Evolutionary conservation across 208 protist species (phyloP), one percentile per base, ranked within the genome.

Genomic region (Leishmania arabica): DNA sequence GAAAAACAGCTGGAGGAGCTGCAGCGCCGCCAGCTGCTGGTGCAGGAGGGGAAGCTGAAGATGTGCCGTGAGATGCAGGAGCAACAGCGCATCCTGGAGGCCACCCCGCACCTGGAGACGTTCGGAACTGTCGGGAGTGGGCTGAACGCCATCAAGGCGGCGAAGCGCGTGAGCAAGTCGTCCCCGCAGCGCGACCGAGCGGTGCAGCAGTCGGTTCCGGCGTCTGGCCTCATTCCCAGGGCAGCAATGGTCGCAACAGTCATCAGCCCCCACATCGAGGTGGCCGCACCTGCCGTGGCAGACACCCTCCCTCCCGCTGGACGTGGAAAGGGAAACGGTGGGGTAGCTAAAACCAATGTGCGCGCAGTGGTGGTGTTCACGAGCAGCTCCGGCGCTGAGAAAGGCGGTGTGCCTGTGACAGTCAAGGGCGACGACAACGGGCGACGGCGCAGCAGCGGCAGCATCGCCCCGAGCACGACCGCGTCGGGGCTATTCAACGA

Each of bases 1-100:
- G 82, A 92, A 73, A 93, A 88, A 80, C 49, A 83, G 56, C 51
- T 80, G 64, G 81, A 90, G 75, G 77, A 89, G 77, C 73, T 83
- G 73, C 84, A 78, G 47, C 40, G 73, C 17, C 64, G 80, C 70
- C 73, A 83, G 54, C 40, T 79, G 53, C 42, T 58, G 72, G 49
- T 79, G 62, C 78, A 45, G 45, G 65, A 76, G 64, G 79, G 64
- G 7, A 69, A 51, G 65, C 37, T 66, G 4, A 58, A 78, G 77
- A 53, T 75, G 19, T 60, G 47, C 53, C 69, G 77, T 31, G 77
- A 78, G 60, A 68, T 34, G 51, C 76, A 81, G 64, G 76, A 75
- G 62, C 76, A 73, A 53, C 78, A 81, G 34, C 42, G 27, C n/a
- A 24, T n/a, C 21, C 34, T 70, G 24, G 53, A 80, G 42, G 58